Base-by-base conservation (phyloP, 495 filamentous ascomycete species). In the Bryoglossum gracile region DNA sequence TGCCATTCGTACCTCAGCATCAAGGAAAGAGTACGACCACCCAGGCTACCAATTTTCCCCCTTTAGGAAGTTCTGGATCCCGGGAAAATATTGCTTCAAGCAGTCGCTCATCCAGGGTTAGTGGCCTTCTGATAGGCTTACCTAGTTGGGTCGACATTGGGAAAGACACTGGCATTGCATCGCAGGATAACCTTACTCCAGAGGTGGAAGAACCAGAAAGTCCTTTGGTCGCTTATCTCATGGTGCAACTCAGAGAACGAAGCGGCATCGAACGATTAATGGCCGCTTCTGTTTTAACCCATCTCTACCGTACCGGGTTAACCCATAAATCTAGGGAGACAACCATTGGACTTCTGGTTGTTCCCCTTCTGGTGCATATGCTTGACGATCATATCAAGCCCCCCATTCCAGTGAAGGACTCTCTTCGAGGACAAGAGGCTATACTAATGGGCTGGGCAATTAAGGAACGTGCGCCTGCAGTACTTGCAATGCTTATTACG, bases 171-270 rank as follows among this genome's bases (percentile, higher is more conserved):
- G 51, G 40, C 10, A 4, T 39, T 23, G 10, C 32, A 10, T n/a
- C 37, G 26, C 33, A 48, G n/a, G 51, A 55, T 24, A 16, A 4
- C 4, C 9, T 37, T n/a, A 19, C 17, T 4, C 25, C 48, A 2
- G 61, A 72, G 6, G 47, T 66, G 0, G 80, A 84, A 35, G 81
- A 88, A 6, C 75, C 81, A 13, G 91, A 95, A 54, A 94, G 79
- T 49, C 77, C 84, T 16, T 64, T 97, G 9, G 75, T 94, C 33
- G 80, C 83, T 9, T 96, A 89, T 86, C 78, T 98, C 10, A 75
- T 96, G 22, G 71, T 78, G 45, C 61, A 87, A 11, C 73, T 83
- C 21, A 74, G 87, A 53, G 76, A 76, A 10, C 74, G 78, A 41
- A 66, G 65, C 36, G 82, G 80, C 6, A 68, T 82, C 56, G 75